Evolutionary conservation across 2,329 filamentous ascomycete genomes (phyloP), one percentile per base, ranked within the genome.

Genomic region (Scytalidium sp.): DNA sequence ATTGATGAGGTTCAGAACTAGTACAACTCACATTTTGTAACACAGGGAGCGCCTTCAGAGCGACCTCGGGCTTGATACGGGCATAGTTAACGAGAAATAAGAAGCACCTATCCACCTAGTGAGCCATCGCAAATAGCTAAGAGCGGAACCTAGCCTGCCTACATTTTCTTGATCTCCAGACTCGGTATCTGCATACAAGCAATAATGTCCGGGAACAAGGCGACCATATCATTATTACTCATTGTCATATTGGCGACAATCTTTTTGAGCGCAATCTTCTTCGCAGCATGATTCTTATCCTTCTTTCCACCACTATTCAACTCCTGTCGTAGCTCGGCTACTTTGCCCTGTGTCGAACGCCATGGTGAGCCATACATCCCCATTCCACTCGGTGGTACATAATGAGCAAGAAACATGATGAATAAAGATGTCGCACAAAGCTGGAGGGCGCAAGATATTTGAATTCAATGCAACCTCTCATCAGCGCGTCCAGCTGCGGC

Each of bases 241-340:
- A 99, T 99, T 57, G 94, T 99, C 94, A 99, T 99, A 69, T 99
- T 99, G 68, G 94, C 94, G 62, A 99, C 94, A 60, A 99, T 97
- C 80, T 97, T 97, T 81, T 99, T 99, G 56, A 99, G 80, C 10
- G 94, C 92, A 66, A 97, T 95, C 81, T 97, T 97, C 79, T 97
- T 99, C 58, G 84, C 84, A 41, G 87, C 81, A 72, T 90, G 87
- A 73, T 95, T 96, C 81, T 97, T 97, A 75, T 99, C 94, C 76
- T 97, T 99, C 78, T 96, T 97, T 59, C 89, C 87, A 67, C 91
- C 91, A 71, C 86, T 90, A 71, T 91, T 92, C 67, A 99, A 83
- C 77, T 99, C 94, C 68, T 88, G 83, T 69, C 94, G 90, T 67
- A 99, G 79, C 81, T 99, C 94, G 55, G 93, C 92, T 59, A 97